These are phyloP conservation scores for Psilocybe tampanensis DNA, from an alignment of 768 basidiomycete genomes.

Conservation along the genomic window DNA sequence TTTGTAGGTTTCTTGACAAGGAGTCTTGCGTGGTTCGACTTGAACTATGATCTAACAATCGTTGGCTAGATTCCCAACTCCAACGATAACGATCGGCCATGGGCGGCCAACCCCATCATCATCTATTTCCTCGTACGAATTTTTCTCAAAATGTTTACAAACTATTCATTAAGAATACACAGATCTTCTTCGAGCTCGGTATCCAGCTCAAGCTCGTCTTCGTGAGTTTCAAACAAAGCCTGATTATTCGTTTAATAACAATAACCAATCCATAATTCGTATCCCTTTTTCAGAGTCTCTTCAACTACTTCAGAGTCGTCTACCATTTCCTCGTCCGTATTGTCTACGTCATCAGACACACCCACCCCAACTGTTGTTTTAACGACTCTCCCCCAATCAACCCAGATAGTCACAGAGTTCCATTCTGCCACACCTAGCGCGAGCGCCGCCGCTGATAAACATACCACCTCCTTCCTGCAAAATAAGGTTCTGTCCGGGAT, in stretches of 20 bases:
- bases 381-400: conserved; percentile 1
- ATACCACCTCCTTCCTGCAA: conserved; percentile 48
- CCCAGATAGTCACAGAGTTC: conserved; percentile 11
- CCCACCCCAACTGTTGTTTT: neutral
- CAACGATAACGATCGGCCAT: neutral
- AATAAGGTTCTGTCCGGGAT: conserved; percentile 67
- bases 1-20: neutral
- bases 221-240: conserved; percentile 1
- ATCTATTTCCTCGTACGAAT: neutral
- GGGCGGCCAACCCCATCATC: neutral
- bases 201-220: conserved; percentile 2
- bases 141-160: neutral
- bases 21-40: neutral
- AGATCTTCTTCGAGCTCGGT: conserved; percentile 2
- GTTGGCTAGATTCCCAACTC: neutral
- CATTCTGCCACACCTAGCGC: neutral
- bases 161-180: too few species aligned
- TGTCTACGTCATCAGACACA: neutral
- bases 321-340: conserved; percentile 3
- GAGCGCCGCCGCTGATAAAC: neutral
- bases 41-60: neutral
- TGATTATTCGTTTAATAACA: neutral
- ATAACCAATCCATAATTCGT: neutral
- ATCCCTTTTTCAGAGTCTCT: neutral
- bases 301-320: conserved; percentile 6